Evolutionary conservation across 2,329 filamentous ascomycete species (phyloP), one percentile per base, ranked within the genome.

Genomic region (Exserohilum turcica): DNA sequence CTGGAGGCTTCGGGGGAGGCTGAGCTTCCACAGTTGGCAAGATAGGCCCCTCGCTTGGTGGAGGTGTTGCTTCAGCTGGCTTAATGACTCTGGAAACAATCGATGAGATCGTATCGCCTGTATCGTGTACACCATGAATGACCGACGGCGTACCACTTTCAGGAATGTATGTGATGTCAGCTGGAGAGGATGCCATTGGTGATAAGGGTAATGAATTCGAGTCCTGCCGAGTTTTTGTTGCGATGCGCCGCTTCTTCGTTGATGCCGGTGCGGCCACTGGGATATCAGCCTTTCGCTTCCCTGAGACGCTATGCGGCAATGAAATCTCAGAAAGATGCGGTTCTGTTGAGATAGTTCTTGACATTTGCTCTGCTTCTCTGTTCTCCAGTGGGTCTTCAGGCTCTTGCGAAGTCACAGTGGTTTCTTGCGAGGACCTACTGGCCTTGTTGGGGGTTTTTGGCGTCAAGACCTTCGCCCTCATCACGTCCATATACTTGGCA

Each of bases 261-360:
- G 10, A 28, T 16, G 29, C 27, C 42, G 49, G 32, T 9, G 33
- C 29, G 18, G 21, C 8, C 13, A 21, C 36, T 7, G 9, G n/a
- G 28, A 18, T 33, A 13, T 32, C 31, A 24, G 45, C 38, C 39
- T 52, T 55, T 15, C 59, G 53, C 43, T 61, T 60, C 33, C 21
- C 46, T n/a, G 24, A 9, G 12, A 28, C 15, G 9, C 27, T 21
- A n/a, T 27, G 32, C 10, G 35, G 32, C 31, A 16, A 31, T 4
- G 19, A 33, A 6, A 21, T 7, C 12, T 37, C n/a, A 3, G 15
- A 28, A 37, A 28, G n/a, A 19, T 51, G 46, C 9, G 33, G 10
- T 16, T 49, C 50, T 18, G 33, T 13, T 7, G 16, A 27, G 8
- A n/a, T 18, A 21, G 21, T 9, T 16, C 37, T 37, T 19, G 51